Conservation (phyloP, 2,329 filamentous ascomycete species). For the Xylaria sp. region DNA sequence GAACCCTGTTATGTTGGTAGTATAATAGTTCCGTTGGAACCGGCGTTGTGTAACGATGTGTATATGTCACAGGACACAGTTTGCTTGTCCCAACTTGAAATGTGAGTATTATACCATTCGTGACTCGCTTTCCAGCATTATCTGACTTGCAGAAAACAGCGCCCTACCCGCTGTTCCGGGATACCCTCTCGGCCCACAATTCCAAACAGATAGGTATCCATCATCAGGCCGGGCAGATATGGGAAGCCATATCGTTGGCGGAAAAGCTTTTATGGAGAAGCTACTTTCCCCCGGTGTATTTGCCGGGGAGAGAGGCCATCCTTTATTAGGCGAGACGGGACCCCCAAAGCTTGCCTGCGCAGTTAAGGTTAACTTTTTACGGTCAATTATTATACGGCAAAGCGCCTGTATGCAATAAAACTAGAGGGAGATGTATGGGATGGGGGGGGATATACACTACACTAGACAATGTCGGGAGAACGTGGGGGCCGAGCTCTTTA, state of each 20-base stretch:
- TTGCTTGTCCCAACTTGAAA: conserved; percentile 9
- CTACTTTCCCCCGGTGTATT: conserved; percentile 14
- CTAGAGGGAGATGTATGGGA: conserved; percentile 3
- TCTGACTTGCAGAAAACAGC: conserved; percentile 23
- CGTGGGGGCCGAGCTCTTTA: conserved; percentile 26
- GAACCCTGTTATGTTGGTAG: conserved; percentile 1
- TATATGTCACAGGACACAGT: conserved; percentile 11
- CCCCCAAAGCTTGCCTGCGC: conserved; percentile 7
- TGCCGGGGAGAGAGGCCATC: conserved; percentile 1
- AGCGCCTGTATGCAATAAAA: conserved; percentile 13
- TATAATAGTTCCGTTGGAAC: conserved; percentile 20
- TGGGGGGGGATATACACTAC: not conserved
- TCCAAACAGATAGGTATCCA: conserved; percentile 29
- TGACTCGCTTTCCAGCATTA: conserved; percentile 24
- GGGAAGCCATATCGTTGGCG: conserved; percentile 31
- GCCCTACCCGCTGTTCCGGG: conserved; percentile 31
- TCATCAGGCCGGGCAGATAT: conserved; percentile 18
- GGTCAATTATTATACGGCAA: not conserved
- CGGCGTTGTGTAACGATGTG: conserved; percentile 18
- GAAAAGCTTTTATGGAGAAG: conserved; percentile 31
- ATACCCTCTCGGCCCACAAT: conserved; percentile 34
- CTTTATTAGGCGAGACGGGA: conserved; percentile 20
- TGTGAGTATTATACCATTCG: conserved; percentile 16
- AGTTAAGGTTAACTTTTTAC: not conserved
- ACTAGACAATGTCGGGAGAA: not conserved